Evolutionary conservation across 2,329 filamentous ascomycete species (phyloP).

Genomic region (Penicillium sp.): DNA sequence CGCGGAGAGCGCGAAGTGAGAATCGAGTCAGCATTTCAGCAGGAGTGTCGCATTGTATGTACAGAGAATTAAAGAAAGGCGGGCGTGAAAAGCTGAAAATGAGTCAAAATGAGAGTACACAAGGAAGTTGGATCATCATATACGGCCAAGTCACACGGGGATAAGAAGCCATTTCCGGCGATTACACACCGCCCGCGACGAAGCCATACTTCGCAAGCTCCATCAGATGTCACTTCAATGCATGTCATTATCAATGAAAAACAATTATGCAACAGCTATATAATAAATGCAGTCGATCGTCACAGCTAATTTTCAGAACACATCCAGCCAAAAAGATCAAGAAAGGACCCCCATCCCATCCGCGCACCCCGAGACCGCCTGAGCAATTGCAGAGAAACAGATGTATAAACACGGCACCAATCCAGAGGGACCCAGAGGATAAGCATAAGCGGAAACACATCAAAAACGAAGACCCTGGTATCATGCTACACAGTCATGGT

Average conservation of each 20-base stretch:
- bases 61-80: neutral
- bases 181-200: neutral
- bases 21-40: slow-evolving; percentile 1
- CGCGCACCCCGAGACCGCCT: slow-evolving; percentile 17
- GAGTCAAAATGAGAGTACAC: neutral
- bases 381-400: slow-evolving; percentile 22
- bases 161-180: slow-evolving; percentile 15
- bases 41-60: neutral
- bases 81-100: neutral
- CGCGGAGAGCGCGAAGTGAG: slow-evolving; percentile 5
- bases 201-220: neutral
- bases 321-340: neutral
- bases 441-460: slow-evolving; percentile 17
- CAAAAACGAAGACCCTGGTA: slow-evolving; percentile 28
- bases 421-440: slow-evolving; percentile 6
- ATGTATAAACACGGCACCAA: slow-evolving; percentile 18
- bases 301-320: slow-evolving; percentile 4
- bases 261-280: slow-evolving; percentile 17
- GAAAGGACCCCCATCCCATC: slow-evolving; percentile 8
- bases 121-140: neutral
- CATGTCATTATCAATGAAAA: slow-evolving; percentile 8
- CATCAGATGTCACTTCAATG: neutral
- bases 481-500: slow-evolving; percentile 35
- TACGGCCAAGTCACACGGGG: slow-evolving; percentile 6
- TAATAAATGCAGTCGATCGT: slow-evolving; percentile 9